phyloP scores from a whole-genome alignment of 1,284 basidiomycete species.

The Leccinum huronense region DNA sequence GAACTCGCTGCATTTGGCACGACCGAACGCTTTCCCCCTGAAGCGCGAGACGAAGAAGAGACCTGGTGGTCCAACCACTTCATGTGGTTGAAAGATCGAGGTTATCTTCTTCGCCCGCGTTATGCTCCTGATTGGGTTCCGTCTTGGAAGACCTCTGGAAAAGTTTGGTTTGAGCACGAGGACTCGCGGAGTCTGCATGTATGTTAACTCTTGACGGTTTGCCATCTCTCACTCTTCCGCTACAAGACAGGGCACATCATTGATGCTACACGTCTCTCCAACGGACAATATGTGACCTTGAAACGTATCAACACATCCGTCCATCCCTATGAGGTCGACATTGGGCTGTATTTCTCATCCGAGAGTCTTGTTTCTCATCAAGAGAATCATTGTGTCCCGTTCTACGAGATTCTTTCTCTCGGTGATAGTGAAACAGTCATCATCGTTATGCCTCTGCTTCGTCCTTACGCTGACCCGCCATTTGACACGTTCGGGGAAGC shows the following conservation, averaged over 20 bases:
- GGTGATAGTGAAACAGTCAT: constrained; percentile 3
- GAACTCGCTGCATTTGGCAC: constrained; percentile 9
- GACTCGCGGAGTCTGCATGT: constrained; percentile 10
- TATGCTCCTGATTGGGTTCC: constrained; percentile 22
- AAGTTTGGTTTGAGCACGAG: constrained; percentile 4
- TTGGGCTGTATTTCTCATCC: constrained; percentile 16
- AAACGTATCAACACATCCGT: constrained; percentile 10
- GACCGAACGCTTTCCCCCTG: not conserved
- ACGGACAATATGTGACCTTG: constrained; percentile 16
- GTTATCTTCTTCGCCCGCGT: constrained; percentile 29
- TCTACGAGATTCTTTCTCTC: constrained; percentile 15
- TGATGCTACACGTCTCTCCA: constrained; percentile 16
- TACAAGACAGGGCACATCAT: constrained; percentile 2
- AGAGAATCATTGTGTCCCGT: constrained; percentile 21
- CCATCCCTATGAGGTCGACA: constrained; percentile 19
- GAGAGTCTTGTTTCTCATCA: not conserved
- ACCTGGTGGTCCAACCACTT: constrained; percentile 17
- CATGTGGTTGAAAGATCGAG: constrained; percentile 24
- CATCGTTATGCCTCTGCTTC: constrained; percentile 22
- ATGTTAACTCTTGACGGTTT: not conserved
- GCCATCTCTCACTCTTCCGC: not conserved
- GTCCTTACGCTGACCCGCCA: constrained; percentile 4
- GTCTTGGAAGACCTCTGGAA: constrained; percentile 23
- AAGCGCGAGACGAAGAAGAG: constrained; percentile 2
- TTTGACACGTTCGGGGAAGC: constrained; percentile 22